Base-by-base conservation (phyloP, 495 filamentous ascomycete genomes). In the Aspergillus haitiensis region DNA sequence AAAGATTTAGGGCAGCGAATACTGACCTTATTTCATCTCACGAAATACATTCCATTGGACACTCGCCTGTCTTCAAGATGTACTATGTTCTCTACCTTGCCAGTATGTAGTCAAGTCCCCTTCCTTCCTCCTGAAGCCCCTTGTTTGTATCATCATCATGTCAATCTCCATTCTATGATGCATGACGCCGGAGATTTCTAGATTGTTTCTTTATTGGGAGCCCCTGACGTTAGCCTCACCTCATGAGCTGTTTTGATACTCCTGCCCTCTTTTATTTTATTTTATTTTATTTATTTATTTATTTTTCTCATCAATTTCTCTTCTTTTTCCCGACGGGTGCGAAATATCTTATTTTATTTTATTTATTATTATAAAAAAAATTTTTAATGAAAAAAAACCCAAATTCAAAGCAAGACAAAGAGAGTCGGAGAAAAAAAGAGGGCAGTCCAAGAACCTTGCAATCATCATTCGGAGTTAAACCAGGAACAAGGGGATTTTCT, bases 11-110 rank as follows among this genome's bases (percentile, higher is more conserved):
- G 59, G 63, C 63, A 66, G 59, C 66, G 58, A 69, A 66, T 69
- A 69, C 59, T 59, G 58, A 61, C 42, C 52, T 59, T 57, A 52
- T 48, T 58, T 61, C 42, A 18, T 40, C 46, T 52, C 56, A 60
- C 42, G 15, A 59, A 56, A 63, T 68, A 60, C 67, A 32, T 61
- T 56, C 62, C 40, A 58, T 68, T 68, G 67, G 67, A 48, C 67
- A 52, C 54, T 35, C 53, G 50, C 55, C 31, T 47, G 50, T 48
- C 31, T 21, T 64, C 60, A 67, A 61, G 66, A 86, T 85, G 85
- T 88, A 86, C 72, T 88, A 88, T 74, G 82, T 86, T 61, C 83
- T 84, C 69, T 88, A 88, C 71, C 80, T 88, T 66, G 82, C 82
- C 56, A 85, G 85, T 88, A 81, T 74, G 85, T 80, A 60, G 40